phyloP scores from a whole-genome alignment of 2,329 filamentous ascomycete species.

The Trichoderma sp. region DNA sequence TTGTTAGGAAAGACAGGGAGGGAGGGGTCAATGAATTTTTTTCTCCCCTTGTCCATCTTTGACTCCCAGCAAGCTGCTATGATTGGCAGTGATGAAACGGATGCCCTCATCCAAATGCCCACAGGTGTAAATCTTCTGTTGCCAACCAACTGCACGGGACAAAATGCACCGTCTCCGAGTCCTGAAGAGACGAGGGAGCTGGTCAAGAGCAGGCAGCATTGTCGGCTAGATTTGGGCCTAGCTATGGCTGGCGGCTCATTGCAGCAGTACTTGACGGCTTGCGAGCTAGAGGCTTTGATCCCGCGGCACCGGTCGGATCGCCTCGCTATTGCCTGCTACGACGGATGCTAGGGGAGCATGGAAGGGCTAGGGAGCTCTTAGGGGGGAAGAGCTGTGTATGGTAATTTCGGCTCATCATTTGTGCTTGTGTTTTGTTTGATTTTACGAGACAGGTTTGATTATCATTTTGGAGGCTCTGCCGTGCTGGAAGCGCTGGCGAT shows the following conservation, averaged over 20 bases:
- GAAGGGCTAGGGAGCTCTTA: not conserved
- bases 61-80: not conserved
- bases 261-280: conserved; percentile 1
- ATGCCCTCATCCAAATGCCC: not conserved
- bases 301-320: conserved; percentile 17
- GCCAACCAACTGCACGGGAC: not conserved
- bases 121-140: not conserved
- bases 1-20: conserved; percentile 6
- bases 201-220: not conserved
- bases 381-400: not conserved
- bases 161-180: not conserved
- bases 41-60: not conserved
- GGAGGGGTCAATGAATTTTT: conserved; percentile 1
- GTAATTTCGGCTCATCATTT: not conserved
- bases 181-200: not conserved
- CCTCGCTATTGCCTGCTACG: conserved; percentile 8
- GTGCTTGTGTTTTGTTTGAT: not conserved
- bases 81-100: not conserved
- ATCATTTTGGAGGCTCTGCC: not conserved
- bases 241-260: conserved; percentile 11
- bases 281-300: conserved; percentile 14
- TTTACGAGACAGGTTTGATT: not conserved
- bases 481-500: not conserved
- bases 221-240: not conserved
- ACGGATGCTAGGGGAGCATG: not conserved